Percentiles rank a stretch among this genome's conserved stretches.
phyloP scores from a whole-genome alignment of 192 early-diverging fungal genomes.

The Globomyces pollinis-pini region DNA sequence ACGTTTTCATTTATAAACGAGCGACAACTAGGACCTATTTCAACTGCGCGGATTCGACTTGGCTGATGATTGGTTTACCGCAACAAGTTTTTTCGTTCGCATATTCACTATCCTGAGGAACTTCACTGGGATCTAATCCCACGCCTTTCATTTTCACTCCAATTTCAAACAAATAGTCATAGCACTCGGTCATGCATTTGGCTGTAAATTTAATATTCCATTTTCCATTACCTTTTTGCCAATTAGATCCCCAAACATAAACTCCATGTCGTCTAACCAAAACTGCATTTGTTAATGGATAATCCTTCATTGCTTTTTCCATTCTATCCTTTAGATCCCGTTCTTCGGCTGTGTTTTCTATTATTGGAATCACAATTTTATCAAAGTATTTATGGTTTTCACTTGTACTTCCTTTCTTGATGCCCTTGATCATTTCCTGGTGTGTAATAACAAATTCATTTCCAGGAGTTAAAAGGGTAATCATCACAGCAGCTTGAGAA shows the following conservation, averaged over 20 bases:
- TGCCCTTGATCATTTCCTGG: slow-evolving; percentile 99
- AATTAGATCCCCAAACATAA: slow-evolving; percentile 93
- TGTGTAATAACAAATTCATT: slow-evolving; percentile 80
- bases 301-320: slow-evolving; percentile 75
- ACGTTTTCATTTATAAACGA: no score
- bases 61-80: no score
- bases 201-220: slow-evolving; percentile 31
- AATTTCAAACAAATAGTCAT: slow-evolving; percentile 97
- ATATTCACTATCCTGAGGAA: slow-evolving; percentile 41
- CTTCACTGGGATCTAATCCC: slow-evolving; percentile 68
- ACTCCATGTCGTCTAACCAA: slow-evolving; percentile 92
- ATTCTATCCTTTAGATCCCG: slow-evolving; percentile 83
- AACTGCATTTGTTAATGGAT: slow-evolving; percentile 88
- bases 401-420: slow-evolving; percentile 62
- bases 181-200: slow-evolving; percentile 97
- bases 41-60: no score
- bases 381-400: slow-evolving; percentile 70
- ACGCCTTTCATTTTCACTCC: slow-evolving; percentile 83
- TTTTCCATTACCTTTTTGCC: slow-evolving; percentile 69
- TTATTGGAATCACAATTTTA: slow-evolving; percentile 80
- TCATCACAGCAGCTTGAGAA: slow-evolving; percentile 92
- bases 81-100: no score
- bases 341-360: slow-evolving; percentile 93
- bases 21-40: no score
- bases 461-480: slow-evolving; percentile 67